phyloP scores from a whole-genome alignment of 148 eudicot genomes.

The Dianthus caryophyllus region DNA sequence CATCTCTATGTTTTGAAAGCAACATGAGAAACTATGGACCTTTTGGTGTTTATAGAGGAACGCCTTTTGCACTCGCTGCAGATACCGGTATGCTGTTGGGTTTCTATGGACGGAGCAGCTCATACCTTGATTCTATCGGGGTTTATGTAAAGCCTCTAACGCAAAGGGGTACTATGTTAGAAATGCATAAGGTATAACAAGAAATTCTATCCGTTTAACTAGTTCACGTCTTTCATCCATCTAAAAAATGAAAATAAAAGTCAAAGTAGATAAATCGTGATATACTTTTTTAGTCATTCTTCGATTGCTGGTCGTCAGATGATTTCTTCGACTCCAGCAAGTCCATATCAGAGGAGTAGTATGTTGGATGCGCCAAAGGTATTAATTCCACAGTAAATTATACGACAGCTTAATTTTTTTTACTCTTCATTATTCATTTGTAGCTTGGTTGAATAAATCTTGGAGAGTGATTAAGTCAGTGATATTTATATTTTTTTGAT shows the following conservation, averaged over 20 bases:
- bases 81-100: constrained; percentile 27
- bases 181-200: constrained; percentile 9
- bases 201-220: background rate
- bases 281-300: background rate
- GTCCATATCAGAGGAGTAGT: background rate
- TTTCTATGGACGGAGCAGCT: constrained; percentile 33
- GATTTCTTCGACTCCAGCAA: background rate
- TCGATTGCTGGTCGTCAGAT: constrained; percentile 3
- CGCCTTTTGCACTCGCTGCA: constrained; percentile 24
- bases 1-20: constrained; percentile 31
- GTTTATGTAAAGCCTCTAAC: constrained; percentile 30
- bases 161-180: constrained; percentile 3
- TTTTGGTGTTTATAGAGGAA: constrained; percentile 31
- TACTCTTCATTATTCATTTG: background rate
- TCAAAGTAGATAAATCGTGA: background rate
- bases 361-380: constrained; percentile 15
- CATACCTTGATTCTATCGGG: constrained; percentile 34
- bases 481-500: too few relatives aligned
- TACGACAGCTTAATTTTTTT: background rate
- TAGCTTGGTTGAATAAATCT: too few relatives aligned
- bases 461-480: too few relatives aligned
- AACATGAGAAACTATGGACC: constrained; percentile 34
- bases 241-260: background rate
- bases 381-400: background rate
- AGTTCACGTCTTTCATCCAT: background rate